Base-by-base conservation (phyloP, 2,329 filamentous ascomycete genomes). In the Colletotrichum sp. region DNA sequence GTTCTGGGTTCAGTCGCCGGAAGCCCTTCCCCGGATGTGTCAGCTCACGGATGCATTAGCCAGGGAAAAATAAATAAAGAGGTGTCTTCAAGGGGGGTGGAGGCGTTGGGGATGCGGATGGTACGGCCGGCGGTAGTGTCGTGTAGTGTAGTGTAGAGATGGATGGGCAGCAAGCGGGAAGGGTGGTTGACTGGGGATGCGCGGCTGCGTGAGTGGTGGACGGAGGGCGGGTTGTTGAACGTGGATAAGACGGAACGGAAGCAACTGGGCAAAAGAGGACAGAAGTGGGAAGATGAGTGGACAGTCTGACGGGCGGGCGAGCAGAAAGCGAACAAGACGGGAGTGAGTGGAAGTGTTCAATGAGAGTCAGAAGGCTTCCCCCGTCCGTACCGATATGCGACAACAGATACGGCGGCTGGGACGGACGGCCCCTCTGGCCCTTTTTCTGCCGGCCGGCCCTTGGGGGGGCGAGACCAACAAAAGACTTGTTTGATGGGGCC, bases 1-100 rank as follows among this genome's bases (percentile, higher is more conserved):
- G 57, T 73, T 75, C 73, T 72, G 63, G 73, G 73, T 75, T 75
- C 73, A 72, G 68, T 68, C 44, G 55, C 73, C 73, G 73, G 73
- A 75, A 75, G 73, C 69, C 69, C 69, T 75, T 75, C 73, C 73
- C 73, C 73, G 73, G 73, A 68, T 68, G 69, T 75, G 73, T 75
- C 73, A 75, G 73, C 73, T 75, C 69, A 75, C 69, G 69, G 73
- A 72, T 75, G 73, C 73, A 75, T 72, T 55, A 75, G 63, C 69
- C 52, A 39, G 27, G 39, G 39, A 48, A 48, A n/a, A 48, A n/a
- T 34, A n/a, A 61, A 61, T 19, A 34, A 61, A 75, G 63, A 30
- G 36, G 68, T 72, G 73, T 72, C 73, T 75, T 75, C 69, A 72
- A 75, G 68, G 61, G 65, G 68, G 28, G 55, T 27, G 69, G 55